Base-by-base conservation (phyloP, 2,329 filamentous ascomycete species). In the Tympanopsis confertula region DNA sequence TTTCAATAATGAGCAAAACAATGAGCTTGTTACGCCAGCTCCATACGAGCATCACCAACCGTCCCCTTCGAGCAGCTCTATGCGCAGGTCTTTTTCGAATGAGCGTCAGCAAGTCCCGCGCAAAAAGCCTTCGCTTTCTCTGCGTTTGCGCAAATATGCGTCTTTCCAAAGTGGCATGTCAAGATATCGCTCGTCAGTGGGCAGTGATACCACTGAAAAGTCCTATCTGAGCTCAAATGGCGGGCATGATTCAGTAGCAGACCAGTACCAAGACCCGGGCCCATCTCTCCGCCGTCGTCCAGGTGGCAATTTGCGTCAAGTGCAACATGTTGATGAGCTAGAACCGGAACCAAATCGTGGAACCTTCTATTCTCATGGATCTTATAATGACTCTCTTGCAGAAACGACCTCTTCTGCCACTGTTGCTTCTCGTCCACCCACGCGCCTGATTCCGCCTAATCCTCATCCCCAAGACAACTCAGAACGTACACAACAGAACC, bases 271-370 rank as follows among this genome's bases (percentile, higher is more conserved):
- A 41, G 44, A 50, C 20, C 44, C 44, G 13, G 53, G 50, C 7
- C 59, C 59, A 36, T 53, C 54, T 26, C 57, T 68, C 41, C 60
- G 65, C 29, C 55, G 65, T 41, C 55, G 62, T 19, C 65, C 62
- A 38, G 65, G 65, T 38, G 65, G 65, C 14, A 61, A 68, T 45
- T 45, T 68, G 39, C 61, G 63, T 30, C 61, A 62, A 36, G 62
- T 64, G 46, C 59, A 62, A 40, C 59, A 59, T 42, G 57, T 58
- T 10, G 52, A 57, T 39, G 58, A 59, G 18, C 41, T 53, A 22
- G 51, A 58, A 29, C 45, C 51, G 39, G 7, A 17, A 13, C 24
- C 24, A n/a, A n/a, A 28, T 28, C n/a, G 10, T 28, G 24, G 24
- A 28, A 10, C 24, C 10, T 28, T 28, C 24, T 10, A 10, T 28